Conservation (phyloP, 164 flowering plant genomes). For the Platanus orientalis region DNA sequence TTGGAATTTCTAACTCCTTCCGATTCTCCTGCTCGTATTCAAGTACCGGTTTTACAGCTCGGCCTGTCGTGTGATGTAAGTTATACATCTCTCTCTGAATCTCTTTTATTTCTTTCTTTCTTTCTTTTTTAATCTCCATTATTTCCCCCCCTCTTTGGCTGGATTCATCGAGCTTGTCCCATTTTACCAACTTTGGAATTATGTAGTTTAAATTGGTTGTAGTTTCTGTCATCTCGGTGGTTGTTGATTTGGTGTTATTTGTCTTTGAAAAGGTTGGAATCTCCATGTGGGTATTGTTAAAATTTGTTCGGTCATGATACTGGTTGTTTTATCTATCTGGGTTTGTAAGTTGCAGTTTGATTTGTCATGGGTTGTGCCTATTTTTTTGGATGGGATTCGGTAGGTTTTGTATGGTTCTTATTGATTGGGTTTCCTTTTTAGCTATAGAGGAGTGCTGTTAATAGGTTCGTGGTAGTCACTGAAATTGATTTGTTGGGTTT, state of each 20-base stretch:
- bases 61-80: constrained; percentile 27
- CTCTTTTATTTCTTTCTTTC: neutral
- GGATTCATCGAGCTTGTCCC: constrained; percentile 1
- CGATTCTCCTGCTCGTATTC: constrained; percentile 29
- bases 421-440: neutral
- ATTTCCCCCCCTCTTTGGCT: neutral
- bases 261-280: constrained; percentile 5
- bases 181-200: neutral
- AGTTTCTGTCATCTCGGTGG: constrained; percentile 17
- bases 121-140: neutral
- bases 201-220: neutral
- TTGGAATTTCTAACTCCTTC: constrained; percentile 10
- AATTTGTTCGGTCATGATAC: constrained; percentile 1
- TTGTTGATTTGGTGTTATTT: neutral
- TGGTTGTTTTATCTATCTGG: constrained; percentile 8
- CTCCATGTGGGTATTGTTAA: neutral
- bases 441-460: neutral
- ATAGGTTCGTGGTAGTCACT: neutral
- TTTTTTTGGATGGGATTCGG: neutral
- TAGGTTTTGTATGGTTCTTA: neutral
- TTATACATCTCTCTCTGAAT: neutral
- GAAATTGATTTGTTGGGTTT: no score
- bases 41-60: constrained; percentile 41
- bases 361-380: neutral
- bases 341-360: neutral